Evolutionary conservation across 2,329 filamentous ascomycete genomes (phyloP), one percentile per base, ranked within the genome.

Genomic region (Monilinia fructicola): DNA sequence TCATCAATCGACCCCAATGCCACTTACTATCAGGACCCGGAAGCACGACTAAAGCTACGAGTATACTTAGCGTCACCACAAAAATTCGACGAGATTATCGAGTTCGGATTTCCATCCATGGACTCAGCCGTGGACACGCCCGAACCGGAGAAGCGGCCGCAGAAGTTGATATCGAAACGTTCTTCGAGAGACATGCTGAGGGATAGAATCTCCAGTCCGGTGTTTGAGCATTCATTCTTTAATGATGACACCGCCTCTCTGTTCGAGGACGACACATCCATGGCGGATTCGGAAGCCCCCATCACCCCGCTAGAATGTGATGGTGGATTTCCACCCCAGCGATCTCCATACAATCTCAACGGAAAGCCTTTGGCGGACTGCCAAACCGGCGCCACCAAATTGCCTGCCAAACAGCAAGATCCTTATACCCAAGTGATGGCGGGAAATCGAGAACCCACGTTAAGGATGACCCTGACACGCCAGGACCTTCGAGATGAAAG

Each of bases 41-140:
- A 96, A 76, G 92, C 93, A 50, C 87, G 94, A 44, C 83, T 92
- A 73, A 97, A 96, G 78, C 81, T 98, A 26, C 88, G 93, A 16
- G 87, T 92, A 9, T 97, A 93, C 74, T 85, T 97, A 26, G 90
- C 91, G 10, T 96, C 93, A 1, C 90, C 93, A 0, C 91, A 96
- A 72, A 97, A 96, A 76, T 98, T 98, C 73, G 94, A 98, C 76
- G 94, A 98, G 78, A 93, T 92, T 1, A 86, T 98, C 63, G 91
- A 96, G 76, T 97, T 96, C 78, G 94, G 94, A 0, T 98, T 97
- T 73, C 92, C 93, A 0, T 87, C 89, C 0, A 81, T 81, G 46
- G 83, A 87, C 44, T 78, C 73, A 10, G 69, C 79, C 26, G 71
- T 76, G 3, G 72, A 78, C n/a, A 73, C 72, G 1, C 69, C 77